Percentiles rank a stretch among this genome's conserved stretches.
Evolutionary conservation across 805 yeast genomes (phyloP).

Genomic region (Metschnikowia lachancei): DNA sequence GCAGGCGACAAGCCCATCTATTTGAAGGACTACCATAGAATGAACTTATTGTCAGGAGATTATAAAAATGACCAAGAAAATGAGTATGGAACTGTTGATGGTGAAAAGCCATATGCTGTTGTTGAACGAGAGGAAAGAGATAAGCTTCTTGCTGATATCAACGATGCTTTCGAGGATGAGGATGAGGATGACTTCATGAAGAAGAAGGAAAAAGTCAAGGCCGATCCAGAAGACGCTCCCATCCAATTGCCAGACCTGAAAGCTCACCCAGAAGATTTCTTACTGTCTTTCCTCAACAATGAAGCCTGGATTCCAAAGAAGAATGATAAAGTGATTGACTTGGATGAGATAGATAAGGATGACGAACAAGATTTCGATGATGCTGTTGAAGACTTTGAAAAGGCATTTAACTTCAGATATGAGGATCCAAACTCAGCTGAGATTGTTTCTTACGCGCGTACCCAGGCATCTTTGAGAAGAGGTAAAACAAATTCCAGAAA

Average conservation of each 20-base stretch:
- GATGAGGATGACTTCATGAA: slow-evolving; percentile 53
- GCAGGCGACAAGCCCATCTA: slow-evolving; percentile 64
- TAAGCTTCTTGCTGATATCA: slow-evolving; percentile 73
- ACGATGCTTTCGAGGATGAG: slow-evolving; percentile 52
- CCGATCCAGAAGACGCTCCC: slow-evolving; percentile 25
- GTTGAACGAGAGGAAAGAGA: slow-evolving; percentile 73
- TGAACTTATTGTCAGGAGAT: slow-evolving; percentile 69
- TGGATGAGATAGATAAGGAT: slow-evolving; percentile 49
- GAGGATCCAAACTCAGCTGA: slow-evolving; percentile 92
- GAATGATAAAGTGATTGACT: slow-evolving; percentile 54
- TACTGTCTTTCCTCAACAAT: slow-evolving; percentile 65
- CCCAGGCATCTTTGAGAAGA: slow-evolving; percentile 87
- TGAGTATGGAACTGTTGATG: slow-evolving; percentile 45
- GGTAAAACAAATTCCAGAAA: slow-evolving; percentile 71
- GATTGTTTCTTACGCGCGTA: slow-evolving; percentile 91
- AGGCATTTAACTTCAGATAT: slow-evolving; percentile 89
- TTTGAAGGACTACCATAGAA: slow-evolving; percentile 89
- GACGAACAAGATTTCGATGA: slow-evolving; percentile 88
- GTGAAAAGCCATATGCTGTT: slow-evolving; percentile 67
- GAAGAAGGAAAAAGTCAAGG: slow-evolving; percentile 46
- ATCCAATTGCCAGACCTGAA: slow-evolving; percentile 55
- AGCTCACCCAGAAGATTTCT: slow-evolving; percentile 61
- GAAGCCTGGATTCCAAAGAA: slow-evolving; percentile 89
- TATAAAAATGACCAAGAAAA: slow-evolving; percentile 50
- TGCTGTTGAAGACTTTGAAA: slow-evolving; percentile 87